Base-by-base conservation (phyloP, 148 eudicot genomes). In the Chenopodium formosanum region DNA sequence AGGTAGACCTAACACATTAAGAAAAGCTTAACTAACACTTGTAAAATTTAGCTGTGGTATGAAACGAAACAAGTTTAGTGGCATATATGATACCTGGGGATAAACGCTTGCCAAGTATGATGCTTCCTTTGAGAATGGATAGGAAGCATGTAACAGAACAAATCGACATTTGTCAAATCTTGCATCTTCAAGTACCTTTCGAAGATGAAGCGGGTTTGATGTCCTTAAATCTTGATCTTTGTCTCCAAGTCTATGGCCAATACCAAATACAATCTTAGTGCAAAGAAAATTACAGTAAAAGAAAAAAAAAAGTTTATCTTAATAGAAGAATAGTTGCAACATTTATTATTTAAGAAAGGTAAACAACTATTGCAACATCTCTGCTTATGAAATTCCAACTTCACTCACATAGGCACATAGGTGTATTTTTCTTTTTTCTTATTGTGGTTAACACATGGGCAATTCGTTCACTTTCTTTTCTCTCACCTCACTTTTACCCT, bases 101-200 rank as follows among this genome's bases (percentile, higher is more conserved):
- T 96, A 96, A 64, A 94, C 92, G 23, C 97, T 89, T 66, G 99
- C 98, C 83, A 96, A 74, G 78, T 96, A 92, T 53, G 99, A 96
- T 53, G 99, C 99, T 84, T 96, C 99, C 81, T 87, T 96, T n/a
- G 95, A 92, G 71, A 91, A 96, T 31, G 99, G 99, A 88, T 96
- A 94, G 20, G 99, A 94, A 62, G 99, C 91, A 87, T 96, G 99
- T 80, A 96, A 86, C 77, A 96, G 94, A 66, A 94, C 99, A 70
- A 96, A 80, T 73, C 90, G 91, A 48, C 90, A 86, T 67, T 89
- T 87, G 50, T 87, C 83, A 86, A 91, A 96, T 88, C 95, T 94
- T 76, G 89, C 79, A 85, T 96, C 99, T 82, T 96, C 98, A 62
- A 96, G 94, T 84, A 96, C 73, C 74, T 80, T 83, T 40, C 97